phyloP scores from a whole-genome alignment of 495 filamentous ascomycete species.

The Schizothecium vesticola region DNA sequence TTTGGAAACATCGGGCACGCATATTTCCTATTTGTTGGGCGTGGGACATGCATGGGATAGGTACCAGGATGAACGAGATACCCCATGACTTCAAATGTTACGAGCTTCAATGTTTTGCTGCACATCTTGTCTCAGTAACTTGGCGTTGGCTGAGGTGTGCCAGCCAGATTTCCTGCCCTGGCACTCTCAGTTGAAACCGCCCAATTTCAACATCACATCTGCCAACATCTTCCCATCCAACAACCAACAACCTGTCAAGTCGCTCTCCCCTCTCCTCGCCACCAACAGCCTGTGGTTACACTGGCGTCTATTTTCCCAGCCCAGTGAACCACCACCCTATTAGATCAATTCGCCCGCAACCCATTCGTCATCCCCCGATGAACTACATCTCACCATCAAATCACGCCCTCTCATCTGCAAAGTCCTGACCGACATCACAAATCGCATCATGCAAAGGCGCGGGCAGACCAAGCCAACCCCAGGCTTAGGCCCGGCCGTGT shows the following conservation, averaged over 20 bases:
- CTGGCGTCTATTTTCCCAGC: neutral
- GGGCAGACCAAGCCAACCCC: neutral
- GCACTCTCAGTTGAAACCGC: too few relatives aligned
- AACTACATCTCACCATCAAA: neutral
- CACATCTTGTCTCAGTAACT: neutral
- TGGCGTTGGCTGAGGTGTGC: neutral
- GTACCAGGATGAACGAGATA: neutral
- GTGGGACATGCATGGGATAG: neutral
- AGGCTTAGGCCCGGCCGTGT: neutral
- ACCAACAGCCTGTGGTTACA: neutral
- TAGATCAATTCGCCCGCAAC: too few relatives aligned
- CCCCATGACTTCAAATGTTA: neutral
- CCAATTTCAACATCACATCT: neutral
- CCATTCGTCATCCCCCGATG: neutral
- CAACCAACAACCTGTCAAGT: neutral
- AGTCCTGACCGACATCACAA: neutral
- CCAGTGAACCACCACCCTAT: neutral
- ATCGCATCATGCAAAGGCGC: neutral
- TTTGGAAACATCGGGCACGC: neutral
- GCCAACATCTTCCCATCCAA: neutral
- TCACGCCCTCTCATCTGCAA: neutral
- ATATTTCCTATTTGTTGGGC: neutral
- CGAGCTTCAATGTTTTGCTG: neutral
- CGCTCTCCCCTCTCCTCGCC: neutral
- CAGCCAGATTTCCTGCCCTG: neutral